Base-by-base conservation (phyloP, 2,329 filamentous ascomycete species). In the Piedraia hortae region DNA sequence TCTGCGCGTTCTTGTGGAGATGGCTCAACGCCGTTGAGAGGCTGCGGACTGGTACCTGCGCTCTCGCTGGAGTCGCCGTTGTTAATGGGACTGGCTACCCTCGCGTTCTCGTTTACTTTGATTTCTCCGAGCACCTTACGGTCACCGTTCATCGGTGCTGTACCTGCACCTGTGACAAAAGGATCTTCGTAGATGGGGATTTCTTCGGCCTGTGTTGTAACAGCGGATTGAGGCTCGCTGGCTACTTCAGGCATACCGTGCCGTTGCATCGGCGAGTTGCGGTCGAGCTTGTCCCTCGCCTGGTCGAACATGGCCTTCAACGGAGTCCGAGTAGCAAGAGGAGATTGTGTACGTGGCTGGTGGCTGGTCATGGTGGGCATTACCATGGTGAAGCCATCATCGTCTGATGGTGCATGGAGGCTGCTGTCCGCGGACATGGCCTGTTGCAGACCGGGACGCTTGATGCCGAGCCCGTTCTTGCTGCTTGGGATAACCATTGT, bases 121-220 rank as follows among this genome's bases (percentile, higher is more conserved):
- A 59, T 39, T 31, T 59, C 54, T 24, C 51, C 50, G 6, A 59
- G 47, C 3, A 57, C 53, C 21, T 47, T 41, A 6, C 36, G 34
- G 12, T 46, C 42, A 15, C 41, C 36, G 12, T 30, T 29, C 3
- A 29, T 26, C 6, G 27, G 29, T 3, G 28, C 22, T 21, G 31
- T 31, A 5, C 36, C 35, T 18, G 42, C 39, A 16, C 46, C 43
- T 4, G 43, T 43, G 16, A 44, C 46, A 23, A 53, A 51, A 1
- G 54, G 54, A 28, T 59, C 56, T 35, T 61, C 57, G 29, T 56
- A 58, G 13, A 57, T 53, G 23, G 51, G 50, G 3, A 57, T 50
- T 23, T 48, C 48, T 12, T 49, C 47, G 4, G 28, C 23, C 20
- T 33, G 31, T n/a, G 36, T 31, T 5, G 23, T 13, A 12, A 14